Base-by-base conservation (phyloP, 2,329 filamentous ascomycete species). In the Stemphylium vesicarium region DNA sequence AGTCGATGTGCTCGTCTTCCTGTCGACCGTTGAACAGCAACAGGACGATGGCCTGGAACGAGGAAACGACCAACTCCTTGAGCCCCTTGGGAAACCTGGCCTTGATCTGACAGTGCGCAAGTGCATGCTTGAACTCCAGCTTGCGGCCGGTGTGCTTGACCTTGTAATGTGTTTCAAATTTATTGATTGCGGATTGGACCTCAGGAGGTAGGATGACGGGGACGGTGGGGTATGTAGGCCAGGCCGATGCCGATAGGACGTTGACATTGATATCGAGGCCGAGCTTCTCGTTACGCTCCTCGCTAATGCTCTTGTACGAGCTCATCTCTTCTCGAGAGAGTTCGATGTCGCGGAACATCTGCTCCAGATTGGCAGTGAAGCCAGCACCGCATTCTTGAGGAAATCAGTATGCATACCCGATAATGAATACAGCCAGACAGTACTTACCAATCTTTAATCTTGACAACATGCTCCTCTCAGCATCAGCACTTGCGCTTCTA, bases 301-400 rank as follows among this genome's bases (percentile, higher is more conserved):
- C 82, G 41, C 84, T 78, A 76, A 92, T 75, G 76, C 83, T 79
- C 74, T 89, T 95, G 79, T 96, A 99, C 0, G 89, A 86, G n/a
- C 84, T 78, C 89, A 98, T 96, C 72, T 98, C 94, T 66, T 98
- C 95, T 57, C 90, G 89, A 11, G 91, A 91, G 16, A 97, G 83
- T 71, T 97, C 93, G 75, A 98, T 92, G 70, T 99, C 95, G 75
- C 96, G 96, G 81, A 99, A 99, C 95, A 99, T 99, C 59, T 94
- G 91, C 77, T 99, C 96, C 0, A 99, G 82, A 69, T 99, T 99
- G 72, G 96, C 93, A 0, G 95, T 99, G 73, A 99, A 98, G 65
- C 86, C 90, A 12, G 91, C 89, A 35, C 95, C 95, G 71, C 95
- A 99, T 79, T 99, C 95, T 78, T 55, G 35, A 33, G 20, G 7